Evolutionary conservation across 2,329 filamentous ascomycete genomes (phyloP), one percentile per base, ranked within the genome.

Genomic region (Exophiala aquamarina): DNA sequence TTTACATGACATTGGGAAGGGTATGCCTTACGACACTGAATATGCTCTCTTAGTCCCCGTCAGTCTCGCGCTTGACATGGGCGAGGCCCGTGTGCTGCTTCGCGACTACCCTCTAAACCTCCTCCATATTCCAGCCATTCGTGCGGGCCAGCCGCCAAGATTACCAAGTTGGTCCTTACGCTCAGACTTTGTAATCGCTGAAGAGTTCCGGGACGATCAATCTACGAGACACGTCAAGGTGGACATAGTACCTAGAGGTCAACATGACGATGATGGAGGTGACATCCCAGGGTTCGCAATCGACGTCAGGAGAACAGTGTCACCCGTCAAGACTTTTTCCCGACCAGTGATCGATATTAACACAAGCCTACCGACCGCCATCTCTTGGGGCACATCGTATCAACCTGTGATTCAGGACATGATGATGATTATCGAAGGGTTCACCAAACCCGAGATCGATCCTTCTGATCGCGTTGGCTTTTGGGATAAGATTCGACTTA

Each of bases 361-460:
- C 66, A 96, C 92, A 2, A 87, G 85, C 44, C 82, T 92, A 49
- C 89, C 94, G 2, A 98, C 93, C 1, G 83, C 88, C 35, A 92
- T 98, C 43, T 96, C 92, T 0, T 98, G 93, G 94, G 91, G 91
- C 6, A 91, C 93, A 36, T 95, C 91, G 2, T 98, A 97, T 62
- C 94, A 98, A 63, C 93, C 94, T 20, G 92, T 92, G 1, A 92
- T 98, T 39, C 93, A 98, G 66, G 94, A 98, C 63, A 95, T 97
- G 87, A 98, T 98, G 93, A 96, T 97, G 80, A 91, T 91, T 19
- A 87, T 98, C 52, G 93, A 98, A 68, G 92, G 88, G 2, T 97
- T 98, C 65, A 96, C 92, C 1, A 98, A 98, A 64, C 89, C 92
- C 6, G 91, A 92, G 54, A 77, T 96, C 20, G 94, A 98, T 65